Percentiles rank a stretch among this genome's conserved stretches.
These are phyloP conservation scores for Fusarium armeniacum DNA, from an alignment of 2,329 filamentous ascomycete species.

Conservation along the genomic window DNA sequence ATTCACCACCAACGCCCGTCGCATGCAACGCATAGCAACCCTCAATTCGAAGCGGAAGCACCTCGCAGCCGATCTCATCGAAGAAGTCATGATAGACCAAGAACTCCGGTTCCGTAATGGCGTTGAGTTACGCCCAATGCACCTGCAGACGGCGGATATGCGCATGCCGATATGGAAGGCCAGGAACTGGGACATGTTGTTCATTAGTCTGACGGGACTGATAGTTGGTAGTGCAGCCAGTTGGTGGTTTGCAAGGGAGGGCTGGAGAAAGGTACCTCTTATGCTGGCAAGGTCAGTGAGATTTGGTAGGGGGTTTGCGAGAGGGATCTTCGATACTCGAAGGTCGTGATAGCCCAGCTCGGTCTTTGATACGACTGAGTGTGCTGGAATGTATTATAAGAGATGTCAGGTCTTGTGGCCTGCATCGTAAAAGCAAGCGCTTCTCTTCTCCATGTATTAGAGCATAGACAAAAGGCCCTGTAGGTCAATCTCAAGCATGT, in stretches of 20 bases:
- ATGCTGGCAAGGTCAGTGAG: slow-evolving; percentile 11
- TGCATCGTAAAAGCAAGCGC: not conserved
- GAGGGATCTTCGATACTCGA: slow-evolving; percentile 4
- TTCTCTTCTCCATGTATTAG: slow-evolving; percentile 6
- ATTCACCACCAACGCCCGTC: slow-evolving; percentile 53
- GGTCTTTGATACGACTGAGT: not conserved
- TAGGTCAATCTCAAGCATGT: not conserved
- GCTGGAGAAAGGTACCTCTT: slow-evolving; percentile 35
- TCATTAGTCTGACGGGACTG: slow-evolving; percentile 38
- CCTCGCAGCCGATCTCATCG: slow-evolving; percentile 57
- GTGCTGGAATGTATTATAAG: not conserved
- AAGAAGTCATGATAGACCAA: slow-evolving; percentile 59
- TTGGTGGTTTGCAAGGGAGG: slow-evolving; percentile 43
- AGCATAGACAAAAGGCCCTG: not conserved
- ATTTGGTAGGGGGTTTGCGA: slow-evolving; percentile 5
- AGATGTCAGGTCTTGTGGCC: not conserved
- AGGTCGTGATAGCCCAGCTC: not conserved
- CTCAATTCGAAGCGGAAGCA: slow-evolving; percentile 56
- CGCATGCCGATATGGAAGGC: slow-evolving; percentile 58
- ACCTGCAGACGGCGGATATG: slow-evolving; percentile 60
- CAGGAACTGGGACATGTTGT: slow-evolving; percentile 57
- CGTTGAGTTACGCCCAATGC: slow-evolving; percentile 54
- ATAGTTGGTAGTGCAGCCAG: slow-evolving; percentile 17
- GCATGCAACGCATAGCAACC: slow-evolving; percentile 57
- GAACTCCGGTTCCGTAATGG: slow-evolving; percentile 45